Evolutionary conservation across 306 rosid species (phyloP), one percentile per base, ranked within the genome.

Genomic region (Ochetophila trinervis): DNA sequence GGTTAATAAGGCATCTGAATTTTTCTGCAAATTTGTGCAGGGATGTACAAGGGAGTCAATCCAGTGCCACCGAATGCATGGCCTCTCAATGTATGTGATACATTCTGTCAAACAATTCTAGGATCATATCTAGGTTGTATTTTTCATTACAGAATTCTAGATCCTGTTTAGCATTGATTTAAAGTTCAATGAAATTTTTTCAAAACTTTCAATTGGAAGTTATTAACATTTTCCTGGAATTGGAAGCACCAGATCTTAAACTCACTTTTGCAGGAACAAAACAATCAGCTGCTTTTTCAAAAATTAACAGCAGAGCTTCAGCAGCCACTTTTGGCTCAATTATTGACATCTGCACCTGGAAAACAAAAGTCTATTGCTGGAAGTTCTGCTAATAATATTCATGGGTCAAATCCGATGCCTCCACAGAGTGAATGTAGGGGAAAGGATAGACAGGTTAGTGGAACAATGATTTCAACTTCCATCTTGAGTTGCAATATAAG

Each of bases 81-180:
- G 79, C 85, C 80, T 71, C 19, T 56, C 59, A 66, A 72, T 65
- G 90, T 87, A 67, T 63, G 85, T 69, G 70, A 14, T 47, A 40
- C 17, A 40, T 53, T 68, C 63, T 54, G 60, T 42, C 32, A 50
- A 77, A 59, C 72, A 68, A 56, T 63, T 45, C 53, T 20, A 66
- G 60, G 35, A 57, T 27, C 62, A 57, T 44, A 50, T 55, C 64
- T 48, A 48, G 60, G 21, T 34, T 44, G 27, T 62, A 21, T 23
- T 14, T n/a, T 53, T 27, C 57, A 0, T 72, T 20, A 18, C 2
- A 53, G 18, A 40, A 8, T 40, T 40, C 11, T 40, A 40, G 11
- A 40, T 8, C 14, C 14, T 40, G 45, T 40, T 36, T 9, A 40
- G 15, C 45, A 40, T 40, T 1, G 45, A 40, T 40, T 49, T 27